These are phyloP conservation scores for Corylus avellana DNA, from an alignment of 306 rosid genomes.

Conservation along the genomic window DNA sequence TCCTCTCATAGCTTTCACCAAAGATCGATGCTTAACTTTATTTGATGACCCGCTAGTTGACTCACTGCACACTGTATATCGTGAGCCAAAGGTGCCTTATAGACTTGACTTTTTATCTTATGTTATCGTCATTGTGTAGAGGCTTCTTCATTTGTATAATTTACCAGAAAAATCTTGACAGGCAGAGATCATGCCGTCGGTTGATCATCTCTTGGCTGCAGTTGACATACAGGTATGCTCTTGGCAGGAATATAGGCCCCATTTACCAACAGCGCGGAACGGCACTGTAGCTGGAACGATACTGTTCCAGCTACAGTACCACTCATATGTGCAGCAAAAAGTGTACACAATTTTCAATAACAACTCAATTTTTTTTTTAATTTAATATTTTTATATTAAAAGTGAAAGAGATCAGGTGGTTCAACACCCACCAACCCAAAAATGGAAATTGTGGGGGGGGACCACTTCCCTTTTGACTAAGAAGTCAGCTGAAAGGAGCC, in stretches of 20 bases:
- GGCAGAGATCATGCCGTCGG: conserved; percentile 92
- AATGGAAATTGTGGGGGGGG: too few species aligned
- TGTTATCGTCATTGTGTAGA: conserved; percentile 1
- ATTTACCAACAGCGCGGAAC: too few species aligned
- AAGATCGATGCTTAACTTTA: conserved; percentile 83
- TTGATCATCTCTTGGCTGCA: conserved; percentile 73
- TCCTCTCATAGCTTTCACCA: conserved; percentile 78
- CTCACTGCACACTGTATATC: conserved; percentile 70
- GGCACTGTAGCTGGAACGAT: too few species aligned
- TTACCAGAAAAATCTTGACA: conserved; percentile 39
- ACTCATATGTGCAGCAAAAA: too few species aligned
- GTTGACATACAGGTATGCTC: conserved; percentile 75
- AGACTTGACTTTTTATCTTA: background rate
- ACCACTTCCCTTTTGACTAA: too few species aligned
- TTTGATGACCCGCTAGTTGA: conserved; percentile 79
- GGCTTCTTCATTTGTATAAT: conserved; percentile 24
- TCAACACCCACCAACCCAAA: too few species aligned
- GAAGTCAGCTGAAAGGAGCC: too few species aligned
- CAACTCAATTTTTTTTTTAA: too few species aligned
- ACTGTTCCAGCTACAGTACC: too few species aligned
- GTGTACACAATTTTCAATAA: too few species aligned
- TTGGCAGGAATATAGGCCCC: conserved; percentile 10
- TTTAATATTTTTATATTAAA: too few species aligned
- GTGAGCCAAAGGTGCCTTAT: conserved; percentile 81
- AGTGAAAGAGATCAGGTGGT: too few species aligned